Percentiles rank a stretch among this genome's conserved stretches.
Evolutionary conservation across 768 basidiomycete species (phyloP).

Genomic region (Rhizopogon sp.): DNA sequence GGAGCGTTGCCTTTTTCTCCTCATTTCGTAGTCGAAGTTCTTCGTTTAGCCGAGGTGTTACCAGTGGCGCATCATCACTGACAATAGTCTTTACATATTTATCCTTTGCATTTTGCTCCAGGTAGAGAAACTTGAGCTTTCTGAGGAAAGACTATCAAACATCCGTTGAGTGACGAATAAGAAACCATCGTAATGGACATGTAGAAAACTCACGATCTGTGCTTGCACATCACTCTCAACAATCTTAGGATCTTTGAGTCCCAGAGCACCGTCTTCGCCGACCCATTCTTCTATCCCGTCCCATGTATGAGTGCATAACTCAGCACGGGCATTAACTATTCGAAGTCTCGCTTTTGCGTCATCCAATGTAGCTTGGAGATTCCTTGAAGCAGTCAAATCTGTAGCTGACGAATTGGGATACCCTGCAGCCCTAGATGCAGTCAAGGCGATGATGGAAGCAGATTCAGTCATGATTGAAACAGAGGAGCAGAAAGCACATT

Average conservation of each 20-base stretch:
- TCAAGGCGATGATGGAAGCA: not conserved
- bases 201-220: slow-evolving; percentile 46
- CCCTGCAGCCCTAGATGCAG: not conserved
- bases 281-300: slow-evolving; percentile 23
- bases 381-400: slow-evolving; percentile 5
- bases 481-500: not conserved
- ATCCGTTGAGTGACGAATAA: slow-evolving; percentile 1
- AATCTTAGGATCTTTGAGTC: slow-evolving; percentile 47
- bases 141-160: slow-evolving; percentile 58
- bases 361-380: slow-evolving; percentile 23
- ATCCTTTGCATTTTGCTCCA: slow-evolving; percentile 89
- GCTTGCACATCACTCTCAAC: slow-evolving; percentile 54
- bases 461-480: not conserved
- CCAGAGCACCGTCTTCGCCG: slow-evolving; percentile 16
- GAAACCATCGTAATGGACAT: not conserved
- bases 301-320: slow-evolving; percentile 21
- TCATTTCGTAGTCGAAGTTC: slow-evolving; percentile 55
- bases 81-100: slow-evolving; percentile 85
- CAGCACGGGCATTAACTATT: slow-evolving; percentile 17
- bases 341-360: slow-evolving; percentile 11
- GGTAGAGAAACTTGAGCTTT: slow-evolving; percentile 84
- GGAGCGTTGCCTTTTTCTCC: slow-evolving; percentile 65
- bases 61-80: slow-evolving; percentile 77
- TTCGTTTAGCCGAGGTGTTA: slow-evolving; percentile 78
- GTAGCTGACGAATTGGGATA: not conserved